A percentile compares a stretch with the other conserved stretches of the same genome.
phyloP scores from a whole-genome alignment of 495 filamentous ascomycete species.

The Durotheca rogersii region DNA sequence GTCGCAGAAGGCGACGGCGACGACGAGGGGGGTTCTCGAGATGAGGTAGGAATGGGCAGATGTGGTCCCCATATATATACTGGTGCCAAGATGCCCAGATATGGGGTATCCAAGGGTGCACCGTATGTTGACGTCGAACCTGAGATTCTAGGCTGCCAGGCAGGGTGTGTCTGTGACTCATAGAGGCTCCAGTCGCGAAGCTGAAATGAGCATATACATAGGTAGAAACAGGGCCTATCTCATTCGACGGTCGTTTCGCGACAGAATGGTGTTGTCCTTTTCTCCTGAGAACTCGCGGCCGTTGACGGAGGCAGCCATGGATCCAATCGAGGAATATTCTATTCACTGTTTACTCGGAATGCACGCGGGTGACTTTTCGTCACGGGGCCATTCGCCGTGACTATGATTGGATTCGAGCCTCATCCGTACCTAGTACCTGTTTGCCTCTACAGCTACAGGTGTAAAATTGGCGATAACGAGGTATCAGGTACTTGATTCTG shows the following conservation, averaged over 20 bases:
- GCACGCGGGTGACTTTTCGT: constrained; percentile 28
- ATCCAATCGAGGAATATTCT: constrained; percentile 1
- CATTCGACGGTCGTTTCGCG: background rate
- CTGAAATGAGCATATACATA: background rate
- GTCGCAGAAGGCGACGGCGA: too few relatives aligned
- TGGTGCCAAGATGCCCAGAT: constrained; percentile 16
- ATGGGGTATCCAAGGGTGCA: too few relatives aligned
- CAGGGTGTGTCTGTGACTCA: constrained; percentile 20
- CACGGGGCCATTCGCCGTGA: constrained; percentile 17
- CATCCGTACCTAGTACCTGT: too few relatives aligned
- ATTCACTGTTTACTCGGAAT: constrained; percentile 5
- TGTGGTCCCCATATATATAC: constrained; percentile 14
- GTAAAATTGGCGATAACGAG: too few relatives aligned
- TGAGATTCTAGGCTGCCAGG: constrained; percentile 2
- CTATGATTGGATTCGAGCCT: constrained; percentile 25
- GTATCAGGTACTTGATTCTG: too few relatives aligned
- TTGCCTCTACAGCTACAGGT: too few relatives aligned
- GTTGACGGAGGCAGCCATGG: constrained; percentile 12
- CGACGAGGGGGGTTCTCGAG: background rate
- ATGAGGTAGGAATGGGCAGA: constrained; percentile 12
- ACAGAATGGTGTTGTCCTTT: too few relatives aligned
- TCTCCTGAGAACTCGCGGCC: constrained; percentile 1
- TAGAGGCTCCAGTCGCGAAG: constrained; percentile 4
- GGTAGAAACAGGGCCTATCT: background rate
- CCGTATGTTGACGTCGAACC: constrained; percentile 1